phyloP scores from a whole-genome alignment of 371 early-diverging fungal species.

The Zychaea mexicana region DNA sequence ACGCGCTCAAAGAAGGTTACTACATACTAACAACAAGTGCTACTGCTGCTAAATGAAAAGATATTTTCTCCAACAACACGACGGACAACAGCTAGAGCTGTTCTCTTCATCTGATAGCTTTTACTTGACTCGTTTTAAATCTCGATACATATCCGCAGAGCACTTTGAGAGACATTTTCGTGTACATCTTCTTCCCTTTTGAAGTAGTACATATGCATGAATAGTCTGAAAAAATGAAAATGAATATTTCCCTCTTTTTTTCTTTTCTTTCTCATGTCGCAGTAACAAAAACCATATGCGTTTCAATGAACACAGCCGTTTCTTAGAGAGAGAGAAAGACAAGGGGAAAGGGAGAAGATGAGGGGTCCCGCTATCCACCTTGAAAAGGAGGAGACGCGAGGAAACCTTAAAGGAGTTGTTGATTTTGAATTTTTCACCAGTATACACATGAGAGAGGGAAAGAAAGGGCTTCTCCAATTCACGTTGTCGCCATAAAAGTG shows the following conservation, averaged over 20 bases:
- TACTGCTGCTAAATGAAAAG: no score
- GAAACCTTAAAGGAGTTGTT: slow-evolving; percentile 2
- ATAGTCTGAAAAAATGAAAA: background rate
- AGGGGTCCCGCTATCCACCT: slow-evolving; percentile 4
- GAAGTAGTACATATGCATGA: no score
- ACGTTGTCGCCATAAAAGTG: background rate
- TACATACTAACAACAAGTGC: no score
- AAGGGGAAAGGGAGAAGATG: background rate
- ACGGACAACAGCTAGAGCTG: no score
- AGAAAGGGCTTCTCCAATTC: background rate
- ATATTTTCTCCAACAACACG: no score
- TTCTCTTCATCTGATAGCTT: no score
- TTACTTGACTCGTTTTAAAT: no score
- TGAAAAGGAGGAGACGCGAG: slow-evolving; percentile 3
- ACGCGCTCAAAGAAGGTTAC: background rate
- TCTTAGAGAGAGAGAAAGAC: background rate
- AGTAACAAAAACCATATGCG: background rate
- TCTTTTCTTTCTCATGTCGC: no score
- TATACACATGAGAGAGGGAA: background rate
- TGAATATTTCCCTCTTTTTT: background rate
- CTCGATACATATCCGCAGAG: no score
- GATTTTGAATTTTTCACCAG: no score
- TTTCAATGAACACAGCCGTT: background rate
- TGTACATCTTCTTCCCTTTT: no score
- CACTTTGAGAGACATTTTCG: no score